These are phyloP conservation scores for Mucor racemosus DNA, from an alignment of 371 early-diverging fungal genomes.

Conservation along the genomic window DNA sequence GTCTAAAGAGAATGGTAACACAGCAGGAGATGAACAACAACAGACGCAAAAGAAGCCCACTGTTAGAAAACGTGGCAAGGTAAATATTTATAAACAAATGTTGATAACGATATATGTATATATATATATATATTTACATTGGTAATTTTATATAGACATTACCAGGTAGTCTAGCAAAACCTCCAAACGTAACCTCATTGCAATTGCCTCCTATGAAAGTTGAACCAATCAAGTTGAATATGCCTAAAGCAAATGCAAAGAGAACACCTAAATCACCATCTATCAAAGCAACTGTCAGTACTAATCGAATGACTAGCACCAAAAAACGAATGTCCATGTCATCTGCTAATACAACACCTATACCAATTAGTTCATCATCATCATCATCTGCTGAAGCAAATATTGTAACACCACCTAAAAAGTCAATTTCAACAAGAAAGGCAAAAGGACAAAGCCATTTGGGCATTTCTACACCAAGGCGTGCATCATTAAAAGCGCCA, in stretches of 20 bases:
- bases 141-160: conserved; percentile 37
- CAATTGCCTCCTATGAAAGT: conserved; percentile 57
- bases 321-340: conserved; percentile 23
- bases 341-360: conserved; percentile 24
- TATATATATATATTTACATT: background rate
- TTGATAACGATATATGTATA: background rate
- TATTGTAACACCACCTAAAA: conserved; percentile 28
- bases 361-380: conserved; percentile 24
- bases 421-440: conserved; percentile 26
- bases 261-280: conserved; percentile 29
- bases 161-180: conserved; percentile 55
- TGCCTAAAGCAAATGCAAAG: conserved; percentile 26
- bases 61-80: conserved; percentile 51
- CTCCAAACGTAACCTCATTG: conserved; percentile 45
- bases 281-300: conserved; percentile 19
- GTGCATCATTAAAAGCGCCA: conserved; percentile 25
- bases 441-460: conserved; percentile 27
- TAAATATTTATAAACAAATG: conserved; percentile 16
- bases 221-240: conserved; percentile 44
- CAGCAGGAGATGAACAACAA: conserved; percentile 5
- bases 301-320: background rate
- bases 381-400: conserved; percentile 22
- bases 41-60: conserved; percentile 6
- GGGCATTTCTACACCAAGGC: conserved; percentile 18
- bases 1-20: conserved; percentile 3